These are phyloP conservation scores for Beauveria rudraprayagi DNA, from an alignment of 2,329 filamentous ascomycete species.

Conservation along the genomic window DNA sequence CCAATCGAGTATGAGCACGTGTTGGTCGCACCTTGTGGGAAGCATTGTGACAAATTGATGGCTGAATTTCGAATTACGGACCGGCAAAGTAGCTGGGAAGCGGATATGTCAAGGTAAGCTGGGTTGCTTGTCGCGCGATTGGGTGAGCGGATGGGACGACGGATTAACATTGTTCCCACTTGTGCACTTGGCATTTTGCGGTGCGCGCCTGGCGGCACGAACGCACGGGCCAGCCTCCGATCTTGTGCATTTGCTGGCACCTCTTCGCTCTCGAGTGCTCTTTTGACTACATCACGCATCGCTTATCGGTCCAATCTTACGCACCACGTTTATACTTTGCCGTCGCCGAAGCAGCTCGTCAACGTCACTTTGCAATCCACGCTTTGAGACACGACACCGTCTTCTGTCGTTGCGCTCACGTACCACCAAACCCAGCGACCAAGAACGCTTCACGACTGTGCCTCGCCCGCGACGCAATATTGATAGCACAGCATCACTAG, in stretches of 20 bases:
- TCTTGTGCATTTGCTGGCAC: slow-evolving; percentile 2
- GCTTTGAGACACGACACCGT: neutral
- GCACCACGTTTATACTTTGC: neutral
- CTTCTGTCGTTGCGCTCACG: neutral
- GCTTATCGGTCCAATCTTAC: neutral
- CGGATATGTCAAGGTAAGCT: slow-evolving; percentile 3
- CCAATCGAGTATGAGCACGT: neutral
- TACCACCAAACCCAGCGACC: neutral
- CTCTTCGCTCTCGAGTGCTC: neutral
- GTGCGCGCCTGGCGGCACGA: neutral
- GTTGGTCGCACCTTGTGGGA: slow-evolving; percentile 29
- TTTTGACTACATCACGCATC: neutral
- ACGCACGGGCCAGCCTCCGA: slow-evolving; percentile 1
- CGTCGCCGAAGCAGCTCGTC: neutral
- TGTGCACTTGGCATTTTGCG: neutral
- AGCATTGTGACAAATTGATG: slow-evolving; percentile 26
- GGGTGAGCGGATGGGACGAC: neutral
- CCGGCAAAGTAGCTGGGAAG: neutral
- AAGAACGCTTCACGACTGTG: neutral
- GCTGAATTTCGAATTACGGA: neutral
- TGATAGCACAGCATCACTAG: slow-evolving; percentile 4
- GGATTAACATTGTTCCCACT: slow-evolving; percentile 8
- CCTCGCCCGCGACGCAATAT: slow-evolving; percentile 2
- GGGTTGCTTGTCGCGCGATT: slow-evolving; percentile 9
- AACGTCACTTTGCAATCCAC: neutral